phyloP scores from a whole-genome alignment of 1,284 basidiomycete genomes.

The Ceratobasidium sp. region DNA sequence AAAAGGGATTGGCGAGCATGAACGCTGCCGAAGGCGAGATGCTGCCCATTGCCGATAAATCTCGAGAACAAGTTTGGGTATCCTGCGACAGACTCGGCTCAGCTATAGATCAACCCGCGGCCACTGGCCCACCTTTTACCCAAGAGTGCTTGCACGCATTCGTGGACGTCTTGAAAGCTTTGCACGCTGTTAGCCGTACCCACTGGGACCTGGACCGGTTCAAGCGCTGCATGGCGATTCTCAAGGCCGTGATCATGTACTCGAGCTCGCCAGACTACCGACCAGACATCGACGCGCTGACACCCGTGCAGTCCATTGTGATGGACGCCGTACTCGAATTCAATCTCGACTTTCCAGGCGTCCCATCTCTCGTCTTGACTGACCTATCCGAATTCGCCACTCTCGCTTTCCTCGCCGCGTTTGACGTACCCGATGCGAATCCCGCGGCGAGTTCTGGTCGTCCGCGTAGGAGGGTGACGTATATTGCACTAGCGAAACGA shows the following conservation, averaged over 20 bases:
- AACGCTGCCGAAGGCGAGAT: conserved; percentile 61
- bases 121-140: conserved; percentile 70
- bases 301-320: conserved; percentile 84
- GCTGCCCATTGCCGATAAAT: conserved; percentile 62
- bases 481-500: conserved; percentile 88
- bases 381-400: conserved; percentile 89
- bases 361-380: conserved; percentile 79
- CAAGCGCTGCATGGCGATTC: conserved; percentile 76
- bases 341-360: conserved; percentile 71
- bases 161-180: conserved; percentile 76
- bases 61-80: conserved; percentile 77
- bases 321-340: conserved; percentile 77
- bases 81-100: conserved; percentile 77
- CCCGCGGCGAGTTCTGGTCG: conserved; percentile 56
- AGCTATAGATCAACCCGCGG: conserved; percentile 59
- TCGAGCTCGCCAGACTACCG: conserved; percentile 86
- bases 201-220: conserved; percentile 77
- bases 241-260: conserved; percentile 88
- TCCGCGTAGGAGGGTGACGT: conserved; percentile 78
- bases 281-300: conserved; percentile 85
- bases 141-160: conserved; percentile 89
- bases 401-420: conserved; percentile 85
- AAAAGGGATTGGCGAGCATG: conserved; percentile 77
- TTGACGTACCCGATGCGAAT: conserved; percentile 62
- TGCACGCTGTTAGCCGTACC: conserved; percentile 63